A percentile compares a stretch with the other conserved stretches of the same genome.
Conservation (phyloP, 371 early-diverging fungal species). For the Mucor plumbeus region DNA sequence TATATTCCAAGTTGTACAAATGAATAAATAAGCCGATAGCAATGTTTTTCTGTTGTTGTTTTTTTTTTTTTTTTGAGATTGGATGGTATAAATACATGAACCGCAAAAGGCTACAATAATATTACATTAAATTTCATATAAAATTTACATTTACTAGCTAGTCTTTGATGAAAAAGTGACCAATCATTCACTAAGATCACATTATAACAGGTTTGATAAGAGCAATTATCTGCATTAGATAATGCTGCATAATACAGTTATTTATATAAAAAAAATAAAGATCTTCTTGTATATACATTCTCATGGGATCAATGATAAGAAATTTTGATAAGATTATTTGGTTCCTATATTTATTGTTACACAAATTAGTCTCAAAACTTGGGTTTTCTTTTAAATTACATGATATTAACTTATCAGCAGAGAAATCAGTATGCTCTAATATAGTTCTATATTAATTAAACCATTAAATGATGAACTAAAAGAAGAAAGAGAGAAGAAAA, state of each 20-base stretch:
- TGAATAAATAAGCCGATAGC: neutral
- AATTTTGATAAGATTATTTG: constrained; percentile 13
- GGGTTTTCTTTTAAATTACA: neutral
- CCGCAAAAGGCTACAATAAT: too few relatives aligned
- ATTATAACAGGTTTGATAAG: neutral
- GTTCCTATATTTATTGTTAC: constrained; percentile 1
- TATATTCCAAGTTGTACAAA: neutral
- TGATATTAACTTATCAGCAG: neutral
- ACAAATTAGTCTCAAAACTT: neutral
- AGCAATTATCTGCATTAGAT: neutral
- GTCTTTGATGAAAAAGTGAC: neutral
- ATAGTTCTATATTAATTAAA: too few relatives aligned
- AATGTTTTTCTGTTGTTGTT: neutral
- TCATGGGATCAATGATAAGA: constrained; percentile 15
- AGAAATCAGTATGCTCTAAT: too few relatives aligned
- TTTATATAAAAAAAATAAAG: neutral
- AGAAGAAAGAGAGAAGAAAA: too few relatives aligned
- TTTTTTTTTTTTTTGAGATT: neutral
- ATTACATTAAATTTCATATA: too few relatives aligned
- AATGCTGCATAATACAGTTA: neutral
- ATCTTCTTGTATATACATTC: neutral
- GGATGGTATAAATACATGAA: neutral
- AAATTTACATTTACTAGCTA: too few relatives aligned
- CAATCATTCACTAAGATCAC: neutral
- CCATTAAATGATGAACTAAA: too few relatives aligned